Base-by-base conservation (phyloP, 768 basidiomycete species). In the Termitomyces heimii region DNA sequence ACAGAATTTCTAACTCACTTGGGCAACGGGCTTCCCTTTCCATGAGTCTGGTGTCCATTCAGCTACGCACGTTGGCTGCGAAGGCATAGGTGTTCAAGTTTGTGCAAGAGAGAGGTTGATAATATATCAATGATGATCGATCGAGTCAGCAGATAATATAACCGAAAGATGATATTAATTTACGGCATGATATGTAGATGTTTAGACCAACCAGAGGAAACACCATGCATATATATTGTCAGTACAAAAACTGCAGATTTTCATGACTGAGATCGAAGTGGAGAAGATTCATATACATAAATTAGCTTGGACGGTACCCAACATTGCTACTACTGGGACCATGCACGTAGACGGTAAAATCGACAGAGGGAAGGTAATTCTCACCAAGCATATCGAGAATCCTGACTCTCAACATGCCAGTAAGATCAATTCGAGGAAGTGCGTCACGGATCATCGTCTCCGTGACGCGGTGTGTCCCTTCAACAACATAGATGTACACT, bases 21-120 rank as follows among this genome's bases (percentile, higher is more conserved):
- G 93, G 7, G 89, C 88, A 18, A 88, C 80, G 9, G 82, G 78
- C 67, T 87, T 92, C 18, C 76, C 73, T 69, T 78, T 85, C 94
- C 94, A 98, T 1, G 89, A 90, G 1, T 80, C 81, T 0, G 90
- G 87, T 0, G 81, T 71, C 94, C 94, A 95, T 5, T 44, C 16
- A 7, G 60, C 6, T n/a, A 29, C 10, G 18, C 26, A 6, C 18
- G 37, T 22, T 20, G 51, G 26, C 18, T 40, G 51, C 2, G 51
- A 52, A 3, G 51, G 28, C 51, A 52, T 52, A n/a, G 37, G 5
- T 51, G 35, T 37, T 37, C 37, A 39, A 40, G 20, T 43, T 24
- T 5, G 42, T 43, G 42, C 42, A 43, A 22, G n/a, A 8, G 20
- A 1, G 7, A 14, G 20, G 0, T 40, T 40, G 20, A 5, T 42